Conservation (phyloP, 768 basidiomycete genomes). For the Grammothele lineata region DNA sequence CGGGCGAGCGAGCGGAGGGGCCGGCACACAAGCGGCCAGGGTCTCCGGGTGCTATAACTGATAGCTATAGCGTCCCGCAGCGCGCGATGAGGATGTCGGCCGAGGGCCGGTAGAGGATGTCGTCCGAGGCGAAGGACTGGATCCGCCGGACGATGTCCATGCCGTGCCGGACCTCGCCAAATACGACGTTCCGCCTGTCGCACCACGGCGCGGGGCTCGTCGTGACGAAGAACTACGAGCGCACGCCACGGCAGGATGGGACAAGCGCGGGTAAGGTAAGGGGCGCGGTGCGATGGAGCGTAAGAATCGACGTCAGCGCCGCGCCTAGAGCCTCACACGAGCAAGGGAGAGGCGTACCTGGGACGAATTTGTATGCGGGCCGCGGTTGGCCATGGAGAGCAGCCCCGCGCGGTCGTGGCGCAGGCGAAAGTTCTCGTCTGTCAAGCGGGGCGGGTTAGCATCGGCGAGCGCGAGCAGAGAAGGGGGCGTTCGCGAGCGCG, state of each 20-base stretch:
- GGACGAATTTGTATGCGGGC: constrained; percentile 47
- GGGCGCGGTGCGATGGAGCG: not conserved
- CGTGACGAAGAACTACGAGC: constrained; percentile 37
- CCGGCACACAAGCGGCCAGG: too few relatives aligned
- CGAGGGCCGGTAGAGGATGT: constrained; percentile 26
- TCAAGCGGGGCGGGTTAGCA: not conserved
- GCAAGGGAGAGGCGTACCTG: constrained; percentile 27
- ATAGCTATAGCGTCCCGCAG: constrained; percentile 13
- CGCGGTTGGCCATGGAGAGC: constrained; percentile 50
- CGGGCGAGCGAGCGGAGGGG: too few relatives aligned
- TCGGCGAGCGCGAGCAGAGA: too few relatives aligned
- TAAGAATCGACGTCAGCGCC: not conserved
- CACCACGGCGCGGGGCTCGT: constrained; percentile 34
- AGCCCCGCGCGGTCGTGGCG: constrained; percentile 35
- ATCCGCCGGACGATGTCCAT: constrained; percentile 35
- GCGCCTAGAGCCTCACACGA: too few relatives aligned
- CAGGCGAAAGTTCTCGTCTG: constrained; percentile 37
- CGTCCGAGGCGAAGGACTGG: constrained; percentile 27
- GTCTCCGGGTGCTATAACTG: too few relatives aligned
- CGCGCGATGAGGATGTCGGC: constrained; percentile 23
- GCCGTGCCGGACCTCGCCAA: constrained; percentile 38
- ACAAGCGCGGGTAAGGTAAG: not conserved
- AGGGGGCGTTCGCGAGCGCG: too few relatives aligned
- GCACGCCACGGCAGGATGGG: not conserved
- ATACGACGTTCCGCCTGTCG: constrained; percentile 40